Percentiles rank a stretch among this genome's conserved stretches.
Conservation (phyloP, 768 basidiomycete species). For the Pleurotus citrinopileatus region DNA sequence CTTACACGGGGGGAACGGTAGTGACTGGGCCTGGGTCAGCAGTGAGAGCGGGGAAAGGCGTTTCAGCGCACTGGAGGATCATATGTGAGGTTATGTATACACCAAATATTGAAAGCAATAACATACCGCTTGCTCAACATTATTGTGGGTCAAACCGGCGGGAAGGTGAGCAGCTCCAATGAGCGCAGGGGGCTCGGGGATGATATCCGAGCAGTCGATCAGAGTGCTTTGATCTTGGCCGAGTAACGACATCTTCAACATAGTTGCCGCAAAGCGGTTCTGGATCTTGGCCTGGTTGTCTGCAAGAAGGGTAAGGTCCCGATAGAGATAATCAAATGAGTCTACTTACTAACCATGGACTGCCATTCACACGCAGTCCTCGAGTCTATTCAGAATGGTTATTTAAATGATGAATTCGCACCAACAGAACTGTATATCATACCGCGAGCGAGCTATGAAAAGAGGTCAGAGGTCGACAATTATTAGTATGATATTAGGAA, state of each 20-base stretch:
- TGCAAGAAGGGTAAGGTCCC: conserved; percentile 6
- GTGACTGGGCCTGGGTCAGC: conserved; percentile 27
- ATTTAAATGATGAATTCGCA: not conserved
- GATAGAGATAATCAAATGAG: not conserved
- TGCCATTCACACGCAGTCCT: conserved; percentile 50
- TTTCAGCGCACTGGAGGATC: conserved; percentile 24
- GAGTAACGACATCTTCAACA: conserved; percentile 40
- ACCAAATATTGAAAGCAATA: not conserved
- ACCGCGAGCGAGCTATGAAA: conserved; percentile 25
- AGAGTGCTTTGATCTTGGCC: conserved; percentile 34
- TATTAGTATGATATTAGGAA: not conserved
- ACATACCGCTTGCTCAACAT: conserved; percentile 29
- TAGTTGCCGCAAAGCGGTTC: conserved; percentile 34
- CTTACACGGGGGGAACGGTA: conserved; percentile 30
- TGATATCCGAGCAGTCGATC: conserved; percentile 44
- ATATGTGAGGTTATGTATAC: conserved; percentile 17
- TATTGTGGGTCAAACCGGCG: conserved; percentile 23
- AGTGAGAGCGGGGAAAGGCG: conserved; percentile 32
- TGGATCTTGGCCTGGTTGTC: conserved; percentile 32
- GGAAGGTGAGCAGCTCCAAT: conserved; percentile 27
- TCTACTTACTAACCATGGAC: conserved; percentile 31
- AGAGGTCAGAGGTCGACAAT: not conserved
- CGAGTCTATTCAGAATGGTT: conserved; percentile 26
- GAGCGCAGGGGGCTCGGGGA: conserved; percentile 30
- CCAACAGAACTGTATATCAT: not conserved